Base-by-base conservation (phyloP, 2,329 filamentous ascomycete species). In the Talaromyces sp. region DNA sequence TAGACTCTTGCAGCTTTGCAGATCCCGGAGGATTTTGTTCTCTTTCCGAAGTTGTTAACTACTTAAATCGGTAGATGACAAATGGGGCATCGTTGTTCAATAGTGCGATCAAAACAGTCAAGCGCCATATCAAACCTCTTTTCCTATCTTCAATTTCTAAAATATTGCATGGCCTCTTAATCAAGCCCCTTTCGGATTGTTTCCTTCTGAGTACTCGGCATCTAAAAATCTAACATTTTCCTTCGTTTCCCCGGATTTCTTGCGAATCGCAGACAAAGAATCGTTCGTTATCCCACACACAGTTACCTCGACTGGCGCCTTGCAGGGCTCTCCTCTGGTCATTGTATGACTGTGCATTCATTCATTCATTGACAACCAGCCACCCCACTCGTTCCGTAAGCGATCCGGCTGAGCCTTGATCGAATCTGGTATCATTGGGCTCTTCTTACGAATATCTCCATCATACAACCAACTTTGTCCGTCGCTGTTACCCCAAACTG, bases 21-120 rank as follows among this genome's bases (percentile, higher is more conserved):
- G 13, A 6, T n/a, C 10, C 35, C 4, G 13, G 35, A 39, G 19
- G 19, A 28, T 25, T 22, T 15, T 52, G 17, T 17, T 6, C 39
- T 41, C 2, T 36, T 25, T 31, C 13, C 13, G 28, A 39, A n/a
- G 25, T n/a, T n/a, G n/a, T n/a, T n/a, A n/a, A n/a, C n/a, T 13
- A 39, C 10, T 5, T 17, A 39, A 17, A 52, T 17, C 8, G 35
- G 43, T 22, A 17, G 54, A 37, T 50, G 35, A 56, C 54, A 48
- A 56, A 56, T 56, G 41, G 43, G 15, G 19, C 40, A 46, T 46
- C 40, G 53, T 19, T 28, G 43, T 28, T 46, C 40, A 36, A 55
- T 56, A 56, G 35, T 39, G 33, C 33, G 53, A 55, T 55, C 7
- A 55, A 55, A 55, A 22, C 31, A 48, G 53, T 22, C 43, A 56